Conservation (phyloP, 176 grass and related monocot species). For the Bromus sterilis region DNA sequence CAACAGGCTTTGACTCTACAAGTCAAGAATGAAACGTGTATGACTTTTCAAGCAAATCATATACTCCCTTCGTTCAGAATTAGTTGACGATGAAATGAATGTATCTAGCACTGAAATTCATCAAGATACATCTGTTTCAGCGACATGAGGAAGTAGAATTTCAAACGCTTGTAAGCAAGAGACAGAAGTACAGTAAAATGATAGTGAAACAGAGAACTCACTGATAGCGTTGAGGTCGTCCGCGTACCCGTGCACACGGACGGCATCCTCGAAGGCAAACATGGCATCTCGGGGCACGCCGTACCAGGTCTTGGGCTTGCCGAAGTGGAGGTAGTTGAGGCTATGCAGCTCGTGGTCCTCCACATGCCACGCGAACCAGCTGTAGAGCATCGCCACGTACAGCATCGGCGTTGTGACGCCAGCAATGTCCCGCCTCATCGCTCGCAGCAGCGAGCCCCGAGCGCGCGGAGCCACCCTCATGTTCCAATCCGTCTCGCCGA, state of each 20-base stretch:
- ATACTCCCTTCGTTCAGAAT: too few relatives aligned
- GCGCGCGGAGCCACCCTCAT: conserved; percentile 84
- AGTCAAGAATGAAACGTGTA: conserved; percentile 8
- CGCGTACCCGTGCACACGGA: conserved; percentile 79
- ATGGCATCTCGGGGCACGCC: conserved; percentile 88
- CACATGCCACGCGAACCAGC: conserved; percentile 99
- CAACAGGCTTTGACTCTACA: conserved; percentile 21
- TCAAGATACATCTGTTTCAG: too few relatives aligned
- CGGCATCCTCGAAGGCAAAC: conserved; percentile 84
- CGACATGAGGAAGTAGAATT: too few relatives aligned
- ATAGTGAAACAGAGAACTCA: conserved; percentile 27
- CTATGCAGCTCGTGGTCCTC: conserved; percentile 99
- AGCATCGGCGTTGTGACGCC: conserved; percentile 98
- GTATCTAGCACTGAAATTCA: too few relatives aligned
- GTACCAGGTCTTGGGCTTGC: conserved; percentile 89
- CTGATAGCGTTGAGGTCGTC: conserved; percentile 91
- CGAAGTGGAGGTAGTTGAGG: conserved; percentile 95
- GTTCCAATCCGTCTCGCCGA: conserved; percentile 93
- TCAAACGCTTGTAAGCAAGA: conserved; percentile 2
- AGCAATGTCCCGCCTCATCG: conserved; percentile 84
- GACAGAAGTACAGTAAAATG: conserved; percentile 23
- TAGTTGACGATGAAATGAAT: too few relatives aligned
- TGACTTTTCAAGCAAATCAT: neutral
- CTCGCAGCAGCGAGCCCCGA: conserved; percentile 64
- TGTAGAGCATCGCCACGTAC: conserved; percentile 97